Percentiles rank a stretch among this genome's conserved stretches.
Conservation (phyloP, 2,329 filamentous ascomycete genomes). For the Fusarium proliferatum region DNA sequence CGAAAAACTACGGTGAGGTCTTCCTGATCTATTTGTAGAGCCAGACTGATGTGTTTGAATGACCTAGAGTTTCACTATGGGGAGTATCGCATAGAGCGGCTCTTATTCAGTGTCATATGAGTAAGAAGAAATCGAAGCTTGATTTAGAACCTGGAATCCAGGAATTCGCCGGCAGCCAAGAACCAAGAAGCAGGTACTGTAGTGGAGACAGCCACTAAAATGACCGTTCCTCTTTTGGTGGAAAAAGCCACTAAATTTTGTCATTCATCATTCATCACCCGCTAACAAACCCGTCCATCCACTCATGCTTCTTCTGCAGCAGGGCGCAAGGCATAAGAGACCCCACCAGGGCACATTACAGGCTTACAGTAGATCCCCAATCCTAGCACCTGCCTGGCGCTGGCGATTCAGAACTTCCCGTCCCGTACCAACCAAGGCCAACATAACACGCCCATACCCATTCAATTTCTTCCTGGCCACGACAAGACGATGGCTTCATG, state of each 20-base stretch:
- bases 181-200: slow-evolving; percentile 11
- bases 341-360: slow-evolving; percentile 29
- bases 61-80: background rate
- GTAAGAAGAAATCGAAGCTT: slow-evolving; percentile 12
- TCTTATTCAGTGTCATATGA: background rate
- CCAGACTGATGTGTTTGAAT: background rate
- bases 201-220: slow-evolving; percentile 21
- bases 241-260: slow-evolving; percentile 27
- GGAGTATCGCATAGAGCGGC: slow-evolving; percentile 7
- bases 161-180: slow-evolving; percentile 14
- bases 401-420: slow-evolving; percentile 4
- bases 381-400: slow-evolving; percentile 21
- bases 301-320: background rate
- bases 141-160: slow-evolving; percentile 5
- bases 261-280: slow-evolving; percentile 15
- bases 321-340: slow-evolving; percentile 5
- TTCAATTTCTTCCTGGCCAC: background rate
- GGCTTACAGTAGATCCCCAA: slow-evolving; percentile 21
- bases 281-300: background rate
- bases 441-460: slow-evolving; percentile 6
- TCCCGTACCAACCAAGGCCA: background rate
- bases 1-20: background rate
- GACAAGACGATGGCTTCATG: slow-evolving; percentile 25
- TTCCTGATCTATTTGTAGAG: background rate
- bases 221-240: slow-evolving; percentile 6